Base-by-base conservation (phyloP, 768 basidiomycete genomes). In the Boletus fagicola region DNA sequence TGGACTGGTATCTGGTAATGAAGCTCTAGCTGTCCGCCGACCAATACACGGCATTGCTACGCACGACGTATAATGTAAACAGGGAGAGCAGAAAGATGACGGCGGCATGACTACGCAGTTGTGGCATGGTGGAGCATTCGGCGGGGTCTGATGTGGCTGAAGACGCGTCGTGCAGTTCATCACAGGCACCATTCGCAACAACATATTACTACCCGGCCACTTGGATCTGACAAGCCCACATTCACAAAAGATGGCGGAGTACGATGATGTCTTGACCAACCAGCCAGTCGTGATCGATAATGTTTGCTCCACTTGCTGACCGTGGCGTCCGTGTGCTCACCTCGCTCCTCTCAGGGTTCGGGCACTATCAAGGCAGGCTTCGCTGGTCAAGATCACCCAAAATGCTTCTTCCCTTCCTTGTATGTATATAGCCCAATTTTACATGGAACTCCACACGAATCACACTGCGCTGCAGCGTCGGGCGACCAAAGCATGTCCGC, bases 231-330 rank as follows among this genome's bases (percentile, higher is more conserved):
- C 62, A 16, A 46, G n/a, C 47, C 31, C 61, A 49, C 56, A 30
- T 49, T 55, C 59, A 40, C 52, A 22, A 58, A 30, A 63, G 58
- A 94, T 93, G 92, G 82, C 86, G 53, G 92, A 93, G 77, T 93
- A 86, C 75, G 92, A 94, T 72, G 92, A 94, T 72, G 92, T 94
- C 64, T 83, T 97, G 72, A 96, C 95, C 57, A 98, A 98, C 78
- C 96, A 98, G 75, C 96, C 96, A 6, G 94, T 98, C 57, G 96
- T 98, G 62, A 97, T 98, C 68, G 96, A 98, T 80, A 98, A 98
- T 77, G 95, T 96, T 62, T 64, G 87, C 42, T 33, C 55, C 52
- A 50, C 58, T 56, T 55, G 59, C 56, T 65, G 57, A 56, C 63
- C 68, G 59, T 66, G 49, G 42, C 62, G 45, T 60, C 51, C 56